Percentiles rank a stretch among this genome's conserved stretches.
phyloP scores from a whole-genome alignment of 441 rosid species.

The Pelargonium fulgidum region DNA sequence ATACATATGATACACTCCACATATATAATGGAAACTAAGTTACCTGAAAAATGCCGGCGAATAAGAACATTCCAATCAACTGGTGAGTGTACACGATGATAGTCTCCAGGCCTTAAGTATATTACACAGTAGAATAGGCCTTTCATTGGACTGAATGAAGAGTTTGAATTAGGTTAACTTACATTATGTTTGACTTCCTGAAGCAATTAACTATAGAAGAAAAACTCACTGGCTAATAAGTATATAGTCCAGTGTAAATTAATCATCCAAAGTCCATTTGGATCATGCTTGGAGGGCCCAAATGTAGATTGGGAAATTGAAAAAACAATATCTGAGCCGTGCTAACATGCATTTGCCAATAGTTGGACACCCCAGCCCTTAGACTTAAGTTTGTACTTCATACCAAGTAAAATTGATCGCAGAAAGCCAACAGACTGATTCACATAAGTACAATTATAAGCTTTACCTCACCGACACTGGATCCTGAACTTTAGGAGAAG shows the following conservation, averaged over 20 bases:
- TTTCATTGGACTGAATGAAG: constrained; percentile 60
- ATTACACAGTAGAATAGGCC: constrained; percentile 94
- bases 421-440: neutral
- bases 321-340: neutral
- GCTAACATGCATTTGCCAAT: constrained; percentile 1
- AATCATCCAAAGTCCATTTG: constrained; percentile 1
- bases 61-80: constrained; percentile 74
- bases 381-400: neutral
- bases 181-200: neutral
- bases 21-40: constrained; percentile 10
- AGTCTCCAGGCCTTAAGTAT: constrained; percentile 86
- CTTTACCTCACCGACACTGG: constrained; percentile 47
- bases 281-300: neutral
- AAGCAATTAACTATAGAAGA: constrained; percentile 10
- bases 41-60: constrained; percentile 93
- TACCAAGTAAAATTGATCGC: neutral
- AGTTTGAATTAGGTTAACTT: constrained; percentile 7
- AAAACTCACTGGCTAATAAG: neutral
- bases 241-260: neutral
- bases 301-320: neutral
- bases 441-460: neutral
- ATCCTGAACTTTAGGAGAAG: constrained; percentile 69
- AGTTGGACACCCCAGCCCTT: neutral
- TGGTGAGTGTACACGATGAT: constrained; percentile 91
- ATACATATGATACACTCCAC: neutral